phyloP scores from a whole-genome alignment of 495 filamentous ascomycete species.

The Penicilliopsis zonata region DNA sequence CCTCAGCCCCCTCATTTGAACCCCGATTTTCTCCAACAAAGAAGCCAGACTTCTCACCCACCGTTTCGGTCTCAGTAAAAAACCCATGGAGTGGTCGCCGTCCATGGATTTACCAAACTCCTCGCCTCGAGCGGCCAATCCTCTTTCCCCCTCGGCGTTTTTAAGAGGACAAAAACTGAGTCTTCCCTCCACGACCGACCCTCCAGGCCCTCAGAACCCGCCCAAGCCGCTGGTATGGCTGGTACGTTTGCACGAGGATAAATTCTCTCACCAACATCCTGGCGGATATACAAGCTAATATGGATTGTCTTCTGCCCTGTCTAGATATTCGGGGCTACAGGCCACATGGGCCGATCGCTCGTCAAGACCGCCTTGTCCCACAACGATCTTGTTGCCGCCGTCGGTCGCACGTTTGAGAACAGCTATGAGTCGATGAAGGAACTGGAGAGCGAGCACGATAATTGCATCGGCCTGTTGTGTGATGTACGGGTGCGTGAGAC shows the following conservation, averaged over 20 bases:
- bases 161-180: constrained; percentile 33
- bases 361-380: constrained; percentile 69
- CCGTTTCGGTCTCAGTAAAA: too few relatives aligned
- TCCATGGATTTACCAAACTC: constrained; percentile 23
- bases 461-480: constrained; percentile 71
- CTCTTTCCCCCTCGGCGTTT: constrained; percentile 14
- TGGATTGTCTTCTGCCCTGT: constrained; percentile 1
- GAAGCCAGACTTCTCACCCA: too few relatives aligned
- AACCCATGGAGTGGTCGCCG: too few relatives aligned
- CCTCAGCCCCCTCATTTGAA: too few relatives aligned
- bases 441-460: constrained; percentile 38
- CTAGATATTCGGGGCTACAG: constrained; percentile 86
- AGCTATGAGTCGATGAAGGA: constrained; percentile 53
- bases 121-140: constrained; percentile 10
- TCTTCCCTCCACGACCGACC: constrained; percentile 69
- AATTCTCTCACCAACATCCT: constrained; percentile 6
- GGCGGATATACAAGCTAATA: too few relatives aligned
- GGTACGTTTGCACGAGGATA: constrained; percentile 30
- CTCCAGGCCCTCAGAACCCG: constrained; percentile 60
- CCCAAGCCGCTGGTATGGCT: constrained; percentile 72
- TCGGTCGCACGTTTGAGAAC: constrained; percentile 76
- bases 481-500: constrained; percentile 78
- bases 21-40: too few relatives aligned
- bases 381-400: constrained; percentile 78
- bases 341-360: constrained; percentile 88